A percentile compares a stretch with the other conserved stretches of the same genome.
phyloP scores from a whole-genome alignment of 805 yeast genomes.

The Wickerhamomyces bisporus region DNA sequence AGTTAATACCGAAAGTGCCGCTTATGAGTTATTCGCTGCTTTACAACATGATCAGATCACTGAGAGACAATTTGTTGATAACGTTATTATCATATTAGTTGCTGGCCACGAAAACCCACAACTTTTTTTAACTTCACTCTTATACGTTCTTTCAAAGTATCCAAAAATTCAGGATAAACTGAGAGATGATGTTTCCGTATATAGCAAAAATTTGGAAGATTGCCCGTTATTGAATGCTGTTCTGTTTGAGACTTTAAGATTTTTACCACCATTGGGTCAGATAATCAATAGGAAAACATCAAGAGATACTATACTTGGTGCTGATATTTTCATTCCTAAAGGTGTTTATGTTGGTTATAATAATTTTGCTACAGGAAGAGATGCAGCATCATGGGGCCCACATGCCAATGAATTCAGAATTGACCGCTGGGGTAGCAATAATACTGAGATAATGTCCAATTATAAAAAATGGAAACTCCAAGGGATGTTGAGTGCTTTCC shows the following conservation, averaged over 20 bases:
- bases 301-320: conserved; percentile 33
- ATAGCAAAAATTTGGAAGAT: conserved; percentile 11
- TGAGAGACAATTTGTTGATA: conserved; percentile 45
- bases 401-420: conserved; percentile 42
- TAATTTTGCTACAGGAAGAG: conserved; percentile 47
- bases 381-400: conserved; percentile 38
- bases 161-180: conserved; percentile 28
- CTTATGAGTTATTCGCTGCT: conserved; percentile 37
- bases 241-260: conserved; percentile 42
- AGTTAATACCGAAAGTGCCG: conserved; percentile 33
- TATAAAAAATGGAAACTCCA: conserved; percentile 40
- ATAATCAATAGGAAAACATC: conserved; percentile 47
- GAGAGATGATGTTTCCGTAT: conserved; percentile 17
- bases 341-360: conserved; percentile 52
- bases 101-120: conserved; percentile 68
- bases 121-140: conserved; percentile 39
- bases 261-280: conserved; percentile 53
- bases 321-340: conserved; percentile 39
- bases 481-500: conserved; percentile 47
- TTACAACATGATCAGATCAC: conserved; percentile 32
- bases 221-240: conserved; percentile 30
- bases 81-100: conserved; percentile 47
- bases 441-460: conserved; percentile 31
- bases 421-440: conserved; percentile 44
- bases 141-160: conserved; percentile 43